Base-by-base conservation (phyloP, 176 grass and related monocot species). In the Carex parvula region DNA sequence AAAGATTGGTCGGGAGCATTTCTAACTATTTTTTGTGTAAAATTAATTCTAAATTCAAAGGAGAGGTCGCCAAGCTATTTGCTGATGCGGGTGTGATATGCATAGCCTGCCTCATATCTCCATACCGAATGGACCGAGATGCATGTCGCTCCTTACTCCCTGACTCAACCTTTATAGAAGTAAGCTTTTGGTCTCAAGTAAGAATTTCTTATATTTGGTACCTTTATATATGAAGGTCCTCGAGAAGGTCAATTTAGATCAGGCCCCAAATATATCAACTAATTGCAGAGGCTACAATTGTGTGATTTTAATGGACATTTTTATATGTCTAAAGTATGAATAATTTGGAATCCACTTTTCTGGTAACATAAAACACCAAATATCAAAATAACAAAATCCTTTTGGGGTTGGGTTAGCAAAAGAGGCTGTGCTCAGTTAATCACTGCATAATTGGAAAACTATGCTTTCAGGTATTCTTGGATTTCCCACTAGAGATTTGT, bases 31-130 rank as follows among this genome's bases (percentile, higher is more conserved):
- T 54, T 2, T 29, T 53, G 32, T 54, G 48, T 77, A 55, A 77
- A 24, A 4, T 32, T 66, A 13, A n/a, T n/a, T n/a, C n/a, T 29
- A 42, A 21, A 79, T 85, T 54, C 89, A 53, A 83, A 98, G 96
- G 96, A 80, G 93, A 98, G 87, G 93, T 98, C 6, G 91, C 96
- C 79, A 98, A 95, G 76, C 89, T 98, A 79, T 98, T 98, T 53
- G 89, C 91, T 0, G 91, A 98, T 93, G 86, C 92, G 72, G 95
- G 93, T 54, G 60, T 91, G 77, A 92, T 98, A 86, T 98, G 95
- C 87, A 95, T 98, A 66, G 91, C 88, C 12, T 84, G 88, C 57
- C 79, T 90, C 22, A 90, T 90, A 84, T 90, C 88, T 73, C 88
- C 88, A 86, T 98, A 98, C 52, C 88, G 93, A 86, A 93, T 71